Conservation (phyloP, 208 protist genomes). For the Naegleria fowleri region DNA sequence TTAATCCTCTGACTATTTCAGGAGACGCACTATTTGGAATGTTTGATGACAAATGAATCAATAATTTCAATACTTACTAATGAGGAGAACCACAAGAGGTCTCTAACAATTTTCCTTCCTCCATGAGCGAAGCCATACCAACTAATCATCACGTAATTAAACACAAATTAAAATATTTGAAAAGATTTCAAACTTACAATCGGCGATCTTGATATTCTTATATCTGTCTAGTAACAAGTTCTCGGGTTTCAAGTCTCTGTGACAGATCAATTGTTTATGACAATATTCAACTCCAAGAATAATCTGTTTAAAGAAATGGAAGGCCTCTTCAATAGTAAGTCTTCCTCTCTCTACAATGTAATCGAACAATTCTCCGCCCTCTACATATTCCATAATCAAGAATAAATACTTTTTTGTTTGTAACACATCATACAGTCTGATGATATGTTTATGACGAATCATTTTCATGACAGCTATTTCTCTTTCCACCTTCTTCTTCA, state of each 20-base stretch:
- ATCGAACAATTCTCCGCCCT: constrained; percentile 34
- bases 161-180: not conserved
- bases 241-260: constrained; percentile 27
- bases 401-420: constrained; percentile 68
- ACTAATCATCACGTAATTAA: not conserved
- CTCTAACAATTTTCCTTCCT: constrained; percentile 33
- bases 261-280: constrained; percentile 32
- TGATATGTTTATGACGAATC: constrained; percentile 30
- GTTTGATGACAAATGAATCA: not conserved
- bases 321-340: constrained; percentile 27
- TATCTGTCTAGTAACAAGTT: constrained; percentile 19
- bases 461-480: constrained; percentile 37
- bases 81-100: constrained; percentile 48
- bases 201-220: constrained; percentile 30
- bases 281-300: constrained; percentile 34
- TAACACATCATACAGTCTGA: constrained; percentile 35
- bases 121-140: constrained; percentile 25
- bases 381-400: constrained; percentile 79
- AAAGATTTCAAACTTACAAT: not conserved
- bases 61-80: constrained; percentile 25
- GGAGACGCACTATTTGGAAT: constrained; percentile 33
- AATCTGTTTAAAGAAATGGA: constrained; percentile 37
- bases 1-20: constrained; percentile 37
- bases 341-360: constrained; percentile 30
- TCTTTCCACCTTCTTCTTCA: constrained; percentile 27